Conservation (phyloP, 2,329 filamentous ascomycete species). For the Nannizziopsis barbatae region DNA sequence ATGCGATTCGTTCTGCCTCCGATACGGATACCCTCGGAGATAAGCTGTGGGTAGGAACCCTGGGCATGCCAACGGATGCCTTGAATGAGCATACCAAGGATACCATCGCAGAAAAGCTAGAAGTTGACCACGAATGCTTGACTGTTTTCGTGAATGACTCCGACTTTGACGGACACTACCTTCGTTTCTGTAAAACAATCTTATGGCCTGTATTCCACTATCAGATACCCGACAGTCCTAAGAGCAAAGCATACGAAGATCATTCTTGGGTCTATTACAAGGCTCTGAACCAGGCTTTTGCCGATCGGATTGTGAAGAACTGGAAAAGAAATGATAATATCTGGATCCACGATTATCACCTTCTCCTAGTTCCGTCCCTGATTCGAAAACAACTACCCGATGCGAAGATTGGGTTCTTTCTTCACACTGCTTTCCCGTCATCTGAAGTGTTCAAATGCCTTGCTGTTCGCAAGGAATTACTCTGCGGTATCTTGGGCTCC, state of each 20-base stretch:
- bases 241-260: conserved; percentile 96
- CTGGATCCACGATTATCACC: conserved; percentile 93
- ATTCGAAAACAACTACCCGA: conserved; percentile 75
- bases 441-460: conserved; percentile 93
- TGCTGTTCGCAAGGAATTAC: conserved; percentile 70
- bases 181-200: conserved; percentile 94
- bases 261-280: conserved; percentile 95
- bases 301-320: conserved; percentile 76
- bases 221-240: conserved; percentile 92
- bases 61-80: conserved; percentile 88
- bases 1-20: conserved; percentile 68
- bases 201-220: conserved; percentile 98
- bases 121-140: conserved; percentile 70
- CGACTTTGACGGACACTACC: conserved; percentile 89
- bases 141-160: conserved; percentile 79
- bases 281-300: conserved; percentile 84
- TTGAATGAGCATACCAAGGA: conserved; percentile 63
- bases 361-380: conserved; percentile 80
- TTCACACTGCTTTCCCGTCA: conserved; percentile 90
- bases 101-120: conserved; percentile 71
- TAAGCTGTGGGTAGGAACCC: conserved; percentile 79
- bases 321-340: conserved; percentile 90
- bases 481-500: conserved; percentile 86
- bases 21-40: conserved; percentile 59
- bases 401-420: conserved; percentile 89